A percentile compares a stretch with the other conserved stretches of the same genome.
Conservation (phyloP, 2,329 filamentous ascomycete species). For the Rhexocercosporidium sp. region DNA sequence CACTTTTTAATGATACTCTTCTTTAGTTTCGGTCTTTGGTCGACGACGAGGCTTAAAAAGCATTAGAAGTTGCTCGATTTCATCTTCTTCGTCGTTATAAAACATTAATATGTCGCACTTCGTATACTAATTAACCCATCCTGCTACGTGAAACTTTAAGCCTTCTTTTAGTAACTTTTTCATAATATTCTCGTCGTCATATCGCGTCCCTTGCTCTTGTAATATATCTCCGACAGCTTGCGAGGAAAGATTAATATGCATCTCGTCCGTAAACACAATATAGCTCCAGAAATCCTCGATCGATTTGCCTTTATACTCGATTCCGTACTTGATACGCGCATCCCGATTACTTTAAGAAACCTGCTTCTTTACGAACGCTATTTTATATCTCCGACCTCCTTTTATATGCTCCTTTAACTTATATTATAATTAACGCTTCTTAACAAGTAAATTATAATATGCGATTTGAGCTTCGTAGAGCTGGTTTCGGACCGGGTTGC, state of each 20-base stretch:
- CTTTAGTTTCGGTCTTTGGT: no score
- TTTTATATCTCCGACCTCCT: constrained; percentile 13
- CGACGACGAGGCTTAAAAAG: no score
- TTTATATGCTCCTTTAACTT: constrained; percentile 20
- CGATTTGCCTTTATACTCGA: constrained; percentile 3
- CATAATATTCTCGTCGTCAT: constrained; percentile 26
- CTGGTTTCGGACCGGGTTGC: constrained; percentile 22
- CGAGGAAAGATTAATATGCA: constrained; percentile 24
- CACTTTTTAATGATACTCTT: no score
- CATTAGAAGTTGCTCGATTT: neutral
- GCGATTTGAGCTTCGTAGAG: constrained; percentile 20
- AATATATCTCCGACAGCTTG: constrained; percentile 7
- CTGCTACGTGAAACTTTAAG: constrained; percentile 22
- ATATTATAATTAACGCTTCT: constrained; percentile 11
- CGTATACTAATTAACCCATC: constrained; percentile 20
- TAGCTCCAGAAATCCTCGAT: constrained; percentile 17
- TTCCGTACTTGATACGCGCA: constrained; percentile 1
- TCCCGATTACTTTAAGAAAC: constrained; percentile 12
- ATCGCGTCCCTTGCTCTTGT: constrained; percentile 19
- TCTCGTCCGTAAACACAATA: constrained; percentile 25
- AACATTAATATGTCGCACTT: constrained; percentile 24
- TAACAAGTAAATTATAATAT: constrained; percentile 14
- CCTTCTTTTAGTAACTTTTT: constrained; percentile 11
- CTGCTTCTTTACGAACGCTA: constrained; percentile 21
- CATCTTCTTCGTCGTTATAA: no score